Base-by-base conservation (phyloP, 2,329 filamentous ascomycete genomes). In the Fusarium setosum region DNA sequence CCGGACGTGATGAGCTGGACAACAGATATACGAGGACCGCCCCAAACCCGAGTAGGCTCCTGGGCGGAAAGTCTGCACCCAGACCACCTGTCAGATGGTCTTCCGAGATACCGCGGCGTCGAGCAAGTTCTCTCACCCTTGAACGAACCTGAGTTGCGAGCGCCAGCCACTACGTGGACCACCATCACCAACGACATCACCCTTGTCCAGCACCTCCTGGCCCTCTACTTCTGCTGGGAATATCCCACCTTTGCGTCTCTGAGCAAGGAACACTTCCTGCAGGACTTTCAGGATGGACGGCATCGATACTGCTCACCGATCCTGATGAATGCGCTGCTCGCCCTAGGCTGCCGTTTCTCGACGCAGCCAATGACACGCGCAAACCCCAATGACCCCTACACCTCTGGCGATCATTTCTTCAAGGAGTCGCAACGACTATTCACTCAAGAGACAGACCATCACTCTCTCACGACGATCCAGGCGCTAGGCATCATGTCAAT, bases 401-500 rank as follows among this genome's bases (percentile, higher is more conserved):
- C 89, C 0, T 89, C 90, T 1, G 91, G 91, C 5, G 88, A 93
- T 63, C 87, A 92, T 72, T 94, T 93, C 76, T 93, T 92, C 75
- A 86, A 87, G 51, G 91, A 94, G 74, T 85, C 88, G 8, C 83
- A 86, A 61, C 81, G 88, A 10, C 79, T 93, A 0, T 82, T 92
- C 26, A 80, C 85, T 56, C 79, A 85, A 54, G 84, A 88, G 63
- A 74, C 79, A 3, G 80, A 91, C 59, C 86, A 87, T 51, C 86
- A 91, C 62, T 85, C 76, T 7, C 77, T 93, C 26, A 92, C 90
- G 3, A 92, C 89, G 5, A 89, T 92, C 41, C 91, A 94, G 77
- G 91, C 91, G 2, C 79, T 94, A 17, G 90, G 90, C 6, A 86
- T 94, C 69, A 92, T 94, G 90, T 90, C 89, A 6, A 88, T 93